Evolutionary conservation across 176 grass and related monocot genomes (phyloP).

Genomic region (Pontederia crassipes): DNA sequence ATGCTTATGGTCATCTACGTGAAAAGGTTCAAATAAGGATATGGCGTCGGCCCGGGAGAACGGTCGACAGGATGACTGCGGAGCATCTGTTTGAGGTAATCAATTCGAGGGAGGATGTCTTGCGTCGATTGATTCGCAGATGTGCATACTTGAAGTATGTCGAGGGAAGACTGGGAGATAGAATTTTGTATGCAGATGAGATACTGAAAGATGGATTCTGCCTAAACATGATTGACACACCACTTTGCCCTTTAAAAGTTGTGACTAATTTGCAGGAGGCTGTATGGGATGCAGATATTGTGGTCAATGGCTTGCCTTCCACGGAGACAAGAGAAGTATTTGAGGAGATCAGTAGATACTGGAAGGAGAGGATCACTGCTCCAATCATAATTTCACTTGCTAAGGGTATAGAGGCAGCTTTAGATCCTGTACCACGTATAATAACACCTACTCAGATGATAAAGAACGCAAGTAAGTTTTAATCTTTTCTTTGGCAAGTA

Average conservation of each 20-base stretch:
- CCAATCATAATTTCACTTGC: conserved; percentile 85
- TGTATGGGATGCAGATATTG: conserved; percentile 96
- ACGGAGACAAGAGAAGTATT: conserved; percentile 88
- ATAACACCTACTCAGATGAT: conserved; percentile 97
- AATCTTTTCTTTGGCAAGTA: background rate
- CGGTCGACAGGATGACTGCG: conserved; percentile 50
- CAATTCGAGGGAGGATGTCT: conserved; percentile 90
- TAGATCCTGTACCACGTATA: conserved; percentile 68
- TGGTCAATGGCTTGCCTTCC: conserved; percentile 82
- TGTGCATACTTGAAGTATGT: conserved; percentile 96
- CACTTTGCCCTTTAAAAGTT: conserved; percentile 84
- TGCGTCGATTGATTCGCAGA: conserved; percentile 70
- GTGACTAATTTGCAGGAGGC: conserved; percentile 97
- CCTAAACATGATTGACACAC: conserved; percentile 88
- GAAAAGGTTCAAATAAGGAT: conserved; percentile 95
- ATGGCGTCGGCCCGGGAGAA: conserved; percentile 61
- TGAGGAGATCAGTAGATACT: conserved; percentile 84
- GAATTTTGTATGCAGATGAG: conserved; percentile 78
- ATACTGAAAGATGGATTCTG: conserved; percentile 82
- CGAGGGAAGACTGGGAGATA: conserved; percentile 78
- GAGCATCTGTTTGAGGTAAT: conserved; percentile 95
- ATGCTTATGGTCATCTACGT: conserved; percentile 71
- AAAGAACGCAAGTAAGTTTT: conserved; percentile 60
- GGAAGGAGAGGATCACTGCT: conserved; percentile 90
- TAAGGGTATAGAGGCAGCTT: conserved; percentile 75